phyloP scores from a whole-genome alignment of 2,329 filamentous ascomycete species.

The Rachicladosporium sp. region DNA sequence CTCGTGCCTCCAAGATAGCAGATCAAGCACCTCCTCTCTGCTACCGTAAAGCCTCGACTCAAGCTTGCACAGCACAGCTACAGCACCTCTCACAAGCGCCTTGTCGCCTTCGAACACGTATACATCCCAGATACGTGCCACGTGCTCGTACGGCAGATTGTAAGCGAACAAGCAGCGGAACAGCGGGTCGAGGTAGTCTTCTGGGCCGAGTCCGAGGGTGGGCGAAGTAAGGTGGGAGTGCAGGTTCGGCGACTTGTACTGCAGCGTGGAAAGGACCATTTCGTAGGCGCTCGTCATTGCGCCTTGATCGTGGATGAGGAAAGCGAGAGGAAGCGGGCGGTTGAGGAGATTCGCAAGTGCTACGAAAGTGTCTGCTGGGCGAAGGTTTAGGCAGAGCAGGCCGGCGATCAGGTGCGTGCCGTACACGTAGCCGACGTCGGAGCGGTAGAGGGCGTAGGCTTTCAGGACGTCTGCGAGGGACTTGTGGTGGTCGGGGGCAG shows the following conservation, averaged over 20 bases:
- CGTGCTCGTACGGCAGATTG: conserved; percentile 30
- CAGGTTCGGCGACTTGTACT: conserved; percentile 51
- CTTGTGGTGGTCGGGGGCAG: no score
- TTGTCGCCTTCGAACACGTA: conserved; percentile 73
- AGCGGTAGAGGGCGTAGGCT: conserved; percentile 71
- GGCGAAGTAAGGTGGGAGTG: conserved; percentile 48
- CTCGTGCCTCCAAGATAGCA: conserved; percentile 30
- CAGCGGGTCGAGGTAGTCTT: conserved; percentile 23
- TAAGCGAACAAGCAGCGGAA: conserved; percentile 22
- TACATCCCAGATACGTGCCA: conserved; percentile 65
- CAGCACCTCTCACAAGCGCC: conserved; percentile 56
- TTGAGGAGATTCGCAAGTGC: conserved; percentile 67
- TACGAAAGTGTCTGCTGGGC: conserved; percentile 53
- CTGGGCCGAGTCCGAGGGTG: conserved; percentile 21
- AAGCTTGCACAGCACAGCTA: conserved; percentile 48
- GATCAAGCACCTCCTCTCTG: conserved; percentile 30
- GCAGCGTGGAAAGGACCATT: conserved; percentile 54
- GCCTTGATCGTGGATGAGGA: conserved; percentile 57
- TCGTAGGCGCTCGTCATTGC: conserved; percentile 58
- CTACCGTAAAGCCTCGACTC: conserved; percentile 40
- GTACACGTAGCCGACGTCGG: conserved; percentile 65
- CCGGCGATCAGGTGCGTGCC: conserved; percentile 66
- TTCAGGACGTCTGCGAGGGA: conserved; percentile 57
- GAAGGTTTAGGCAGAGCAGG: conserved; percentile 59
- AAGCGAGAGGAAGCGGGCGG: conserved; percentile 60